Percentiles rank a stretch among this genome's conserved stretches.
Evolutionary conservation across 805 yeast genomes (phyloP).

Genomic region (Candida boleticola): DNA sequence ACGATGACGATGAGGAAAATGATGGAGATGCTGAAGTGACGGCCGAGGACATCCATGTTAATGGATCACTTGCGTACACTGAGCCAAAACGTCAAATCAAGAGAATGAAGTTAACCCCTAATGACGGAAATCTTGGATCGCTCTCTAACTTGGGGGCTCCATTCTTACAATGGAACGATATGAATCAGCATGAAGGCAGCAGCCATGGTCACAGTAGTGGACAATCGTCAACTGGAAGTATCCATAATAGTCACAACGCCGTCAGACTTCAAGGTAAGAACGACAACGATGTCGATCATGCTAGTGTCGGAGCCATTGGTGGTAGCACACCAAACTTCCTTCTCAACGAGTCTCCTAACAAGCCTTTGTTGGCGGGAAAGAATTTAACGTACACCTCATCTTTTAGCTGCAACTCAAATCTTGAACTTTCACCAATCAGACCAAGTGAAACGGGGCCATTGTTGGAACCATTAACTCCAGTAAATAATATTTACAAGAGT

Average conservation of each 20-base stretch:
- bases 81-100: slow-evolving; percentile 7
- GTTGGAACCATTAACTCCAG: slow-evolving; percentile 64
- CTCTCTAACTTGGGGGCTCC: slow-evolving; percentile 11
- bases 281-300: background rate
- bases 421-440: slow-evolving; percentile 61
- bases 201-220: background rate
- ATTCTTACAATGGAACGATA: slow-evolving; percentile 7
- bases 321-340: slow-evolving; percentile 19
- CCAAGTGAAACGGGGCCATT: slow-evolving; percentile 62
- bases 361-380: slow-evolving; percentile 39
- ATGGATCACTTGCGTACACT: background rate
- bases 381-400: slow-evolving; percentile 58
- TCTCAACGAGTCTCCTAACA: slow-evolving; percentile 36
- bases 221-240: background rate
- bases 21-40: slow-evolving; percentile 9
- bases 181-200: background rate
- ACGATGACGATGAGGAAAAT: slow-evolving; percentile 3
- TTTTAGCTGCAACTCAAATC: slow-evolving; percentile 62
- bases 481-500: slow-evolving; percentile 16
- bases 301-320: background rate
- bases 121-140: slow-evolving; percentile 7
- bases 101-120: slow-evolving; percentile 9
- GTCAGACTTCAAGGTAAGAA: slow-evolving; percentile 6
- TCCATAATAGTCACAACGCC: too few species aligned
- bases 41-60: slow-evolving; percentile 7